These are phyloP conservation scores for Epipyxis sp. DNA, from an alignment of 108 stramenopile genomes.

Conservation along the genomic window DNA sequence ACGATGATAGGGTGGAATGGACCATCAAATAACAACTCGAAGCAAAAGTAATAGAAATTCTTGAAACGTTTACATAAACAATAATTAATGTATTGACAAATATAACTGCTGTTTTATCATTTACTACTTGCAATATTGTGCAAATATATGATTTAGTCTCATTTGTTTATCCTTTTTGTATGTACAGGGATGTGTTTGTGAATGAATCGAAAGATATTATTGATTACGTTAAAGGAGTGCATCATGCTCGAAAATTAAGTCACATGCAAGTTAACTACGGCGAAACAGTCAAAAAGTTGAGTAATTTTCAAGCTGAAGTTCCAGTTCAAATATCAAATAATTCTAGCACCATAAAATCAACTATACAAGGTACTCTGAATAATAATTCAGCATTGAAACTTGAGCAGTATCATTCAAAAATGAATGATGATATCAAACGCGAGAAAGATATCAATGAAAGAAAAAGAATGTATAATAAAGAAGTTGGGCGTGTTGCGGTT, in stretches of 20 bases:
- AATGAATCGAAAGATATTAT: not conserved
- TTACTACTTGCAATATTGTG: too few relatives aligned
- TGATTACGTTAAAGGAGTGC: not conserved
- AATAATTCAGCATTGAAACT: not conserved
- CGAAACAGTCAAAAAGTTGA: not conserved
- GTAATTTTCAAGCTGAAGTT: not conserved
- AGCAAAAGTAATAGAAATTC: too few relatives aligned
- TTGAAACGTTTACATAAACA: too few relatives aligned
- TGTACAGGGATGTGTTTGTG: not conserved
- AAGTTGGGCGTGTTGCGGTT: not conserved
- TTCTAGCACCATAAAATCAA: not conserved
- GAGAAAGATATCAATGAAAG: slow-evolving; percentile 15
- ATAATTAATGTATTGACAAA: too few relatives aligned
- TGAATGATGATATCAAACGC: not conserved
- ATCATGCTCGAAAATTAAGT: slow-evolving; percentile 1
- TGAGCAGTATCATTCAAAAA: not conserved
- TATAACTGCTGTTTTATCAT: too few relatives aligned
- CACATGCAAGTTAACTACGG: slow-evolving; percentile 6
- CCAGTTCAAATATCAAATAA: not conserved
- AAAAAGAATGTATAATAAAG: slow-evolving; percentile 8
- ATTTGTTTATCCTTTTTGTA: not conserved
- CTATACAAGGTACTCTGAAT: not conserved
- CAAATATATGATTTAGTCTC: too few relatives aligned
- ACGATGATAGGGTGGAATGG: too few relatives aligned
- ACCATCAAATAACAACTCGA: too few relatives aligned